These are phyloP conservation scores for Fusarium chuoi DNA, from an alignment of 2,329 filamentous ascomycete species.

Conservation along the genomic window DNA sequence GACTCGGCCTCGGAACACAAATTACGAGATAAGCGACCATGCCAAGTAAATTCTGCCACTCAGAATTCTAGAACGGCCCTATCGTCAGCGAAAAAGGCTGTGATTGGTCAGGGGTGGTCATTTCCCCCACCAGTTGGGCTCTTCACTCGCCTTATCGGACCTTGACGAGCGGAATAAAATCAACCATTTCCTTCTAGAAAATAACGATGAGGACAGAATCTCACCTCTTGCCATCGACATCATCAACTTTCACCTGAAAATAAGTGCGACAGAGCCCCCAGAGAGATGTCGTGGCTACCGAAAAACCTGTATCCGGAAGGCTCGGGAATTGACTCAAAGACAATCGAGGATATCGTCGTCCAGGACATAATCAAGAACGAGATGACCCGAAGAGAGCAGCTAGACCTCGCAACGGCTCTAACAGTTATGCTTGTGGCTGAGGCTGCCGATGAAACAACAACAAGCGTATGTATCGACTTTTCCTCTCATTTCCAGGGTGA, in stretches of 20 bases:
- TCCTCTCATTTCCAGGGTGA: neutral
- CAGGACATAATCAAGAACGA: slow-evolving; percentile 25
- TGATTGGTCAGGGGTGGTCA: slow-evolving; percentile 8
- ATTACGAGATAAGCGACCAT: slow-evolving; percentile 17
- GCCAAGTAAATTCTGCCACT: slow-evolving; percentile 1
- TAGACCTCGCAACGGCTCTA: slow-evolving; percentile 19
- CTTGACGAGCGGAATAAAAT: slow-evolving; percentile 23
- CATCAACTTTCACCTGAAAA: neutral
- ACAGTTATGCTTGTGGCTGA: slow-evolving; percentile 12
- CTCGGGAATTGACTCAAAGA: slow-evolving; percentile 2
- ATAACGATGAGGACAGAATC: slow-evolving; percentile 8
- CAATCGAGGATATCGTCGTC: slow-evolving; percentile 17
- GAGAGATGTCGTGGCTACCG: neutral
- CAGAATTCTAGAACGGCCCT: slow-evolving; percentile 31
- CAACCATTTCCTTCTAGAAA: slow-evolving; percentile 9
- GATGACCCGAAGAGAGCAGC: neutral
- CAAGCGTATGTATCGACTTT: slow-evolving; percentile 22
- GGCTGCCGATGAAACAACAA: slow-evolving; percentile 7
- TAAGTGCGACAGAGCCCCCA: neutral
- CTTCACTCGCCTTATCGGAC: slow-evolving; percentile 26
- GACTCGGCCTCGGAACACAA: neutral
- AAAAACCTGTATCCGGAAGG: neutral
- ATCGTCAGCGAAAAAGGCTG: neutral
- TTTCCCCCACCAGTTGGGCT: slow-evolving; percentile 17
- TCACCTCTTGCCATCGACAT: slow-evolving; percentile 17